These are phyloP conservation scores for Straminergon stramineum DNA, from an alignment of 225 moss, liverwort and hornwort species.

Conservation along the genomic window DNA sequence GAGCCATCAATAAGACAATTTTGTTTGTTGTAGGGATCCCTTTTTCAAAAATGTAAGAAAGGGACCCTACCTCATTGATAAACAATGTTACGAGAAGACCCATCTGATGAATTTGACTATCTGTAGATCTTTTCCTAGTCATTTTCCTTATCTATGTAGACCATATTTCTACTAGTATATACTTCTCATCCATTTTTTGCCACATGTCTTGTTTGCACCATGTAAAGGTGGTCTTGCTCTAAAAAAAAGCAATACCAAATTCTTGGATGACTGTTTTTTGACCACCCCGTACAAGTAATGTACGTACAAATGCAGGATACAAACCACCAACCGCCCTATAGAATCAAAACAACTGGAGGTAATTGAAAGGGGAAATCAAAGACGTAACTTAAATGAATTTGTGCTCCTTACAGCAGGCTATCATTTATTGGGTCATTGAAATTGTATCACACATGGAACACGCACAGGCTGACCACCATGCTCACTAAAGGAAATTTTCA, in stretches of 20 bases:
- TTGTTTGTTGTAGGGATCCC: no score
- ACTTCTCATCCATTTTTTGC: no score
- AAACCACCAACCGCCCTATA: no score
- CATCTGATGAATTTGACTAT: not conserved
- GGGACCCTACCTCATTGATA: no score
- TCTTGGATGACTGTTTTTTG: no score
- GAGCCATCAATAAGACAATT: no score
- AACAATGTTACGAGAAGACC: not conserved
- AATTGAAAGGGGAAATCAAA: not conserved
- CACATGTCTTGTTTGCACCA: fast-evolving
- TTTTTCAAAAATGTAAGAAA: no score
- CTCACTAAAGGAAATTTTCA: not conserved
- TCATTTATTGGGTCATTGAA: not conserved
- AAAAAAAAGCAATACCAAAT: not conserved
- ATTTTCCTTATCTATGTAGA: not conserved
- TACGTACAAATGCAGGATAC: not conserved
- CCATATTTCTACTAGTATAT: not conserved
- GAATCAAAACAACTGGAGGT: not conserved
- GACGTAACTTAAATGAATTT: not conserved
- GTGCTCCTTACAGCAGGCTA: not conserved
- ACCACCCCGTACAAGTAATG: not conserved
- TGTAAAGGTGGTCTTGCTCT: not conserved
- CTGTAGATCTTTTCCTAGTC: fast-evolving
- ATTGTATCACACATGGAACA: not conserved
- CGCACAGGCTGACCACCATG: fast-evolving